Evolutionary conservation across 306 rosid species (phyloP), one percentile per base, ranked within the genome.

Genomic region (Fragaria ananassa): DNA sequence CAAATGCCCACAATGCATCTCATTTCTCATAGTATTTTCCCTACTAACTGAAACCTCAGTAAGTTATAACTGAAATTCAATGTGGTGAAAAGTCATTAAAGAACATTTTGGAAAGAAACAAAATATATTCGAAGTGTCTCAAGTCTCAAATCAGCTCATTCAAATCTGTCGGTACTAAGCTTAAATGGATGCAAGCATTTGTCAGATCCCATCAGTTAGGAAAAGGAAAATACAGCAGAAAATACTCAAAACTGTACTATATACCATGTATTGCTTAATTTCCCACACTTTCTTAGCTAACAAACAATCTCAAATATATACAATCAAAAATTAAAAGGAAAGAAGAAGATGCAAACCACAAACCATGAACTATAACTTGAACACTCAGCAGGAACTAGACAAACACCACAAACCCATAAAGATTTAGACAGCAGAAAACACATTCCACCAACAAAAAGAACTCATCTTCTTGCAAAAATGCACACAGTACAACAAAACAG

Each of bases 281-380:
- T 67, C 74, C 77, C 67, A 74, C 84, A 85, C 71, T 76, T 64
- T 50, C 76, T 71, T 37, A 80, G 64, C 70, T 71, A 44, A 70
- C 79, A 74, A 71, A 81, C 77, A 78, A 31, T 70, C 51, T 31
- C 73, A 29, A 31, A 74, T 73, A 14, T 61, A 58, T 12, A 13
- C 18, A 11, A 34, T n/a, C 10, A 70, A 41, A 62, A 56, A 35
- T 1, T 7, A 19, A 27, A 35, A 39, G 49, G 29, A 56, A 56
- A 21, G 37, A 60, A 4, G 10, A 23, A 71, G 45, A 78, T 41
- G 10, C 25, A 21, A 6, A 65, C 9, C 15, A 70, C 58, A 67
- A 46, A 27, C 13, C 42, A 47, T 1, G 39, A 67, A 72, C 10
- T 76, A 67, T 8, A 68, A 56, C 19, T 13, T 25, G 29, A 49